These are phyloP conservation scores for Penicillium sp. DNA, from an alignment of 2,329 filamentous ascomycete genomes.

Conservation along the genomic window DNA sequence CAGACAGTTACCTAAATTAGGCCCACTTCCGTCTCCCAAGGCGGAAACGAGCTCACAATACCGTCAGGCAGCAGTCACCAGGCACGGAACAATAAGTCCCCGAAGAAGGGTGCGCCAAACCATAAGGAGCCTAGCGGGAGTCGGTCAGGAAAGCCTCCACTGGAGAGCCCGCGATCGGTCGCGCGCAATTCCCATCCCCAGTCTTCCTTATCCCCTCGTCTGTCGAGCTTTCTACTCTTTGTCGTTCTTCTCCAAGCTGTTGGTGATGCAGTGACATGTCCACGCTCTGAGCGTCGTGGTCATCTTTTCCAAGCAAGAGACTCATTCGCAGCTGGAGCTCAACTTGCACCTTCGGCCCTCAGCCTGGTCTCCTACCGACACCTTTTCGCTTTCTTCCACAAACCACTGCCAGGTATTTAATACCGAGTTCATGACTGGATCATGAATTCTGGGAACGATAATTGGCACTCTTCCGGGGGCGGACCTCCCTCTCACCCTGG, in stretches of 20 bases:
- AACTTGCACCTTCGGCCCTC: slow-evolving; percentile 13
- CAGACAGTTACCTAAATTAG: slow-evolving; percentile 1
- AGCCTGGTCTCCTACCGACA: slow-evolving; percentile 13
- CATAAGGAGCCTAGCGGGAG: slow-evolving; percentile 23
- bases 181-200: slow-evolving; percentile 33
- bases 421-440: slow-evolving; percentile 21
- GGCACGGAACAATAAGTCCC: slow-evolving; percentile 24
- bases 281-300: slow-evolving; percentile 18
- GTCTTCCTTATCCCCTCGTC: slow-evolving; percentile 16
- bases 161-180: slow-evolving; percentile 35
- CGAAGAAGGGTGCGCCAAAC: slow-evolving; percentile 18
- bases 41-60: neutral
- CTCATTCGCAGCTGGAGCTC: slow-evolving; percentile 17
- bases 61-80: slow-evolving; percentile 3
- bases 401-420: slow-evolving; percentile 1
- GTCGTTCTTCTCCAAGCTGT: slow-evolving; percentile 5
- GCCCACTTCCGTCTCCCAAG: neutral
- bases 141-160: slow-evolving; percentile 29
- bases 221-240: slow-evolving; percentile 7
- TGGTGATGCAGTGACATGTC: slow-evolving; percentile 23
- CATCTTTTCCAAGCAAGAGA: slow-evolving; percentile 5
- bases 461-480: slow-evolving; percentile 38
- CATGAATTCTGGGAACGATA: slow-evolving; percentile 43
- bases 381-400: slow-evolving; percentile 1
- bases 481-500: slow-evolving; percentile 39